Conservation (phyloP, 2,329 filamentous ascomycete genomes). For the Mollisia scopiformis region DNA sequence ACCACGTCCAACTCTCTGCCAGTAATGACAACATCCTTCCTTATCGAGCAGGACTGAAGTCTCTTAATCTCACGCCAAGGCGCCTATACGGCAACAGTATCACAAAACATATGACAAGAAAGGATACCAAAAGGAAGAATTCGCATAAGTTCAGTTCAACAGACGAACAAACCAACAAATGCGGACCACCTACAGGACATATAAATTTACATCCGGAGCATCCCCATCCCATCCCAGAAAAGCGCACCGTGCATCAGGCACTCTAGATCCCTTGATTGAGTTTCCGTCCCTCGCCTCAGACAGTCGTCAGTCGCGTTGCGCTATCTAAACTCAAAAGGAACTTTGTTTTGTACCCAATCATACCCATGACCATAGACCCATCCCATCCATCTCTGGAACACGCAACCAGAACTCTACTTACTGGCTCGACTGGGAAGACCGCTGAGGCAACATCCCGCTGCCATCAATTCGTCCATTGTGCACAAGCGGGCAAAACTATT, state of each 20-base stretch:
- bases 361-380: neutral
- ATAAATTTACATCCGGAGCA: neutral
- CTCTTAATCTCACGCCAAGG: neutral
- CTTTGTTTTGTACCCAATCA: neutral
- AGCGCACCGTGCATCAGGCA: neutral
- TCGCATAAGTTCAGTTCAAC: neutral
- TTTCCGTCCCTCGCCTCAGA: neutral
- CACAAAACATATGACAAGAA: neutral
- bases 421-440: too few species aligned
- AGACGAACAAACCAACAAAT: neutral
- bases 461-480: neutral
- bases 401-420: neutral
- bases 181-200: neutral
- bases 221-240: too few species aligned
- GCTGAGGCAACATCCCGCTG: neutral
- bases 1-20: constrained; percentile 50
- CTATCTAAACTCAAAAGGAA: neutral
- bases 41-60: neutral
- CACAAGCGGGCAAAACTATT: neutral
- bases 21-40: constrained; percentile 15
- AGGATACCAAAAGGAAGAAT: neutral
- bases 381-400: neutral
- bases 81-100: neutral
- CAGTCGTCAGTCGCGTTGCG: neutral
- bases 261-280: neutral